Evolutionary conservation across 2,329 filamentous ascomycete species (phyloP), one percentile per base, ranked within the genome.

Genomic region (Colletotrichum musae): DNA sequence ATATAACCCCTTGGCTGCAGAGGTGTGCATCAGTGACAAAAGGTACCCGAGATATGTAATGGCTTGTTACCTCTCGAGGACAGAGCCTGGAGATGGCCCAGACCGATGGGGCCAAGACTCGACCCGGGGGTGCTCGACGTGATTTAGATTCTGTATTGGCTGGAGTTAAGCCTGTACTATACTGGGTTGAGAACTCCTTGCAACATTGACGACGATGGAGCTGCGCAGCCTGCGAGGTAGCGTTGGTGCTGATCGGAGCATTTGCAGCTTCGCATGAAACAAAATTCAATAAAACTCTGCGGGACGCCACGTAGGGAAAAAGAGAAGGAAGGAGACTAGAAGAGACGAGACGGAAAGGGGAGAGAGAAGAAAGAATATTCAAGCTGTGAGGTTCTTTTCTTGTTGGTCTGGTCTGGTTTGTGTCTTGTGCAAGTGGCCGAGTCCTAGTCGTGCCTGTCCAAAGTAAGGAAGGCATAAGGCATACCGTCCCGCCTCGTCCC

Each of bases 201-300:
- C 57, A 67, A 62, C 64, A 47, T 62, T 61, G 51, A 67, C 58
- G 51, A 67, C 58, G 51, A 68, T 50, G 58, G 54, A 59, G 58
- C 43, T 32, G 43, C 21, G 21, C 21, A 41, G 48, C 28, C 12
- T 64, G 52, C 68, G 71, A 71, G 62, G 71, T 58, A 71, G 71
- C 64, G 64, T 12, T 50, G 57, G 64, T 32, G 26, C 9, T 45
- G 32, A 36, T 15, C 32, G 32, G 26, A 28, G 47, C 13, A 51
- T 51, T 51, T 52, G 58, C 28, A 41, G 26, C 21, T 51, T 60
- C 47, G 47, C 52, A n/a, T 36, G 5, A 4, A 36, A 2, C 16
- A 24, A 16, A 52, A 43, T 24, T 51, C 47, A 52, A 52, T 60
- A 52, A 52, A 60, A 32, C 47, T 47, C 13, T 43, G 58, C 58